phyloP scores from a whole-genome alignment of 352 stramenopile species.

The Aphanomyces cochlioides region DNA sequence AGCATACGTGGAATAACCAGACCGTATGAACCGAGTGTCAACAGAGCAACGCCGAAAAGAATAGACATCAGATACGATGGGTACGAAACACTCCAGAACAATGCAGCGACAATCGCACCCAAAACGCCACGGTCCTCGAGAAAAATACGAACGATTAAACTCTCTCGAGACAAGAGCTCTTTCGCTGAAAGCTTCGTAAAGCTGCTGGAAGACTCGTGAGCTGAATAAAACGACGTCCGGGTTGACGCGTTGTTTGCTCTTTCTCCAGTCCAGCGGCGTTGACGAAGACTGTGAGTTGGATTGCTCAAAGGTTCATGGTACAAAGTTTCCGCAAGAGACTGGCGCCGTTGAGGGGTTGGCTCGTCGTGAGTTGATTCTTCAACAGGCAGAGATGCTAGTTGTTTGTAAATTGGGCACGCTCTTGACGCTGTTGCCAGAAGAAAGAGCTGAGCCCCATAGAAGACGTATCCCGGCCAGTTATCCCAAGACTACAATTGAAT shows the following conservation, averaged over 20 bases:
- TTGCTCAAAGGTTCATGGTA: not conserved
- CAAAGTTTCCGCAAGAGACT: not conserved
- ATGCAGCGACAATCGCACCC: conserved; percentile 21
- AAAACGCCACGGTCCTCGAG: conserved; percentile 47
- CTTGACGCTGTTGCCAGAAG: conserved; percentile 45
- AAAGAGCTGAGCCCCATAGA: conserved; percentile 53
- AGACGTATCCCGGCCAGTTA: conserved; percentile 73
- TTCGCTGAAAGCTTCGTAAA: conserved; percentile 31
- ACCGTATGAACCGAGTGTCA: conserved; percentile 17
- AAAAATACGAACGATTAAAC: conserved; percentile 64
- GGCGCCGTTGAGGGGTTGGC: not conserved
- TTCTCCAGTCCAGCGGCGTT: not conserved
- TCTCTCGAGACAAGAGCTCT: conserved; percentile 56
- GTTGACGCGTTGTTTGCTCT: conserved; percentile 1
- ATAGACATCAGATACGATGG: conserved; percentile 21
- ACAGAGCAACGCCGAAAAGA: conserved; percentile 16
- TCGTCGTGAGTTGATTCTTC: not conserved
- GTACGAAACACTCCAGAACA: conserved; percentile 34
- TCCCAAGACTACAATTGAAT: conserved; percentile 19
- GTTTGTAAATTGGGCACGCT: conserved; percentile 48
- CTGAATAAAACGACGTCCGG: conserved; percentile 23
- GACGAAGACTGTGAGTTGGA: not conserved
- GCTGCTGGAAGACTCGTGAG: conserved; percentile 11
- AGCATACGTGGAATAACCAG: conserved; percentile 26
- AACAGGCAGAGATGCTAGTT: conserved; percentile 8